Evolutionary conservation across 176 grass and related monocot genomes (phyloP).

Genomic region (Metroxylon sagu): DNA sequence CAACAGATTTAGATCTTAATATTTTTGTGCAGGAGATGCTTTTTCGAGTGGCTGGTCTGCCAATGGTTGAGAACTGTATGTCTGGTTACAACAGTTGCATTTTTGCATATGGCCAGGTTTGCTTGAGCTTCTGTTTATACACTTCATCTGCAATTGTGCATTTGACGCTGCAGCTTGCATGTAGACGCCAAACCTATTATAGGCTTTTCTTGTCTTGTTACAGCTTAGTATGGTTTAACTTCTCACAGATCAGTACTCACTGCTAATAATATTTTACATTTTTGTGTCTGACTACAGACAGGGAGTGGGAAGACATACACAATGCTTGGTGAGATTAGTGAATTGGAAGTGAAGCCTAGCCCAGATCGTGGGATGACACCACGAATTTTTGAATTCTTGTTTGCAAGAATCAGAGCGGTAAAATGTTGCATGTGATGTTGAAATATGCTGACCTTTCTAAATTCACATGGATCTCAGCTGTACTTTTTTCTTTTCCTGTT

Average conservation of each 20-base stretch:
- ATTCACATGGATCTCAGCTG: background rate
- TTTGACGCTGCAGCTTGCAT: too few species aligned
- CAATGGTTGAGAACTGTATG: slow-evolving; percentile 99
- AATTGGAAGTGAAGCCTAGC: slow-evolving; percentile 73
- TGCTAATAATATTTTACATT: slow-evolving; percentile 9
- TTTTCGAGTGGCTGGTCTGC: slow-evolving; percentile 90
- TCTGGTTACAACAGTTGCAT: slow-evolving; percentile 95
- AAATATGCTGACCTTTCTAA: background rate
- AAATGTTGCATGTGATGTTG: slow-evolving; percentile 3
- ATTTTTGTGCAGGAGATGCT: slow-evolving; percentile 59
- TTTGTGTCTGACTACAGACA: slow-evolving; percentile 43
- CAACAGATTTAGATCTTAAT: slow-evolving; percentile 11
- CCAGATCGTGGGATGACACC: slow-evolving; percentile 87
- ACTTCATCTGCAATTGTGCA: background rate
- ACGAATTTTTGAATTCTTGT: slow-evolving; percentile 91
- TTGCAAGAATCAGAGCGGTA: slow-evolving; percentile 97
- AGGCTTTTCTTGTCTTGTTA: too few species aligned
- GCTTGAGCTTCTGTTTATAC: background rate
- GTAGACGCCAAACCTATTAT: too few species aligned
- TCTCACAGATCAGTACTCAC: background rate
- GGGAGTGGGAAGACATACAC: slow-evolving; percentile 97
- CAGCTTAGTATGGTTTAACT: background rate
- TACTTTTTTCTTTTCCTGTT: background rate
- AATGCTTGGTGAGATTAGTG: slow-evolving; percentile 87
- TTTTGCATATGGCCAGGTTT: slow-evolving; percentile 98